Percentiles rank a stretch among this genome's conserved stretches.
phyloP scores from a whole-genome alignment of 805 yeast species.

The Zygosaccharomyces gambellarensis region DNA sequence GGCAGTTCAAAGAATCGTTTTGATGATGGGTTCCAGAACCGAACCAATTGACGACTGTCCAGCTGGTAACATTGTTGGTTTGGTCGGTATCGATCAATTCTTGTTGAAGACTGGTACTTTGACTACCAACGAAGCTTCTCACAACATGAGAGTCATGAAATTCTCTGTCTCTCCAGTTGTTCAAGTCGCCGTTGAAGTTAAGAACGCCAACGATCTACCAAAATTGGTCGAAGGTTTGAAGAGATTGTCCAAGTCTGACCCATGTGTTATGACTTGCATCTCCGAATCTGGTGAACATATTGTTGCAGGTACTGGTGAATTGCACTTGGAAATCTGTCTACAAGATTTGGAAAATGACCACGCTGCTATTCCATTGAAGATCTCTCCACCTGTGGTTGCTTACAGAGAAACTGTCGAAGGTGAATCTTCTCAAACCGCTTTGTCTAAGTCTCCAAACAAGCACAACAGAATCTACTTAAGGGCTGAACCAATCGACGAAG shows the following conservation, averaged over 20 bases:
- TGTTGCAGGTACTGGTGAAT: conserved; percentile 99
- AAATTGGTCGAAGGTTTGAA: conserved; percentile 99
- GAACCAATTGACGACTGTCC: conserved; percentile 99
- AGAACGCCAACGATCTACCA: conserved; percentile 99
- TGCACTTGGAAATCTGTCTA: conserved; percentile 97
- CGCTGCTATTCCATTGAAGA: conserved; percentile 98
- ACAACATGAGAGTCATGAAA: conserved; percentile 99
- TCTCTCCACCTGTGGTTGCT: conserved; percentile 96
- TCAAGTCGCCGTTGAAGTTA: conserved; percentile 98
- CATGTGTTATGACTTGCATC: conserved; percentile 89
- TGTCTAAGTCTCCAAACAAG: conserved; percentile 99
- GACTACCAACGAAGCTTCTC: conserved; percentile 93
- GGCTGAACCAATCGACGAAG: conserved; percentile 96
- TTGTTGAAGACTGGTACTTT: conserved; percentile 98
- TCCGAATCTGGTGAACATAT: conserved; percentile 97
- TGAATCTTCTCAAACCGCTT: conserved; percentile 92
- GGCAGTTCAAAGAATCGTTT: conserved; percentile 97
- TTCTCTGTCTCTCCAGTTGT: conserved; percentile 99
- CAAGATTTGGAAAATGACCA: conserved; percentile 95
- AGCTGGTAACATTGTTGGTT: conserved; percentile 99
- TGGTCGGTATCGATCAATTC: conserved; percentile 99
- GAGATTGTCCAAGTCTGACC: conserved; percentile 99
- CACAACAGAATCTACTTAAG: conserved; percentile 99
- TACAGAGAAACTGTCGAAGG: conserved; percentile 97
- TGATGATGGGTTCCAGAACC: conserved; percentile 98